phyloP scores from a whole-genome alignment of 1,139 yeast species.

The Candida sp. region DNA sequence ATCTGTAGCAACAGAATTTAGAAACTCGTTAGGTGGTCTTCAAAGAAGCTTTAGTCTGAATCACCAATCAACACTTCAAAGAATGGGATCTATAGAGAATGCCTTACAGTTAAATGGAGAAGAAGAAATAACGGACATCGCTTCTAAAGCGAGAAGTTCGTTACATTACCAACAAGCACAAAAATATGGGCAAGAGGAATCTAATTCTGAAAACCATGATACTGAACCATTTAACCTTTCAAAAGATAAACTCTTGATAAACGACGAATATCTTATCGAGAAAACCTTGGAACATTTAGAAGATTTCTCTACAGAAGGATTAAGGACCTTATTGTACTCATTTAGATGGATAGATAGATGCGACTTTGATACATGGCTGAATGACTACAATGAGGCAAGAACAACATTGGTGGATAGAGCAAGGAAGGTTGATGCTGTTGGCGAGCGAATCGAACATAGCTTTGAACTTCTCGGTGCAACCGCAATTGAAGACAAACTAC shows the following conservation, averaged over 20 bases:
- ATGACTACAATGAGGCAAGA: constrained; percentile 69
- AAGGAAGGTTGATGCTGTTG: constrained; percentile 64
- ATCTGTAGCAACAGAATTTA: constrained; percentile 20
- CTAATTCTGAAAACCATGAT: not conserved
- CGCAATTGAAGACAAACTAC: constrained; percentile 96
- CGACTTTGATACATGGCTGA: constrained; percentile 66
- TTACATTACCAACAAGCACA: constrained; percentile 59
- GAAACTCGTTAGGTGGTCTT: constrained; percentile 26
- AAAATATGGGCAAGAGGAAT: constrained; percentile 42
- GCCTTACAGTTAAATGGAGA: constrained; percentile 51
- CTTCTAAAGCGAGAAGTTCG: constrained; percentile 58
- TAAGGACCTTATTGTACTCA: constrained; percentile 83
- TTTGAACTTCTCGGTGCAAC: constrained; percentile 85
- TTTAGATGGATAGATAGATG: constrained; percentile 63
- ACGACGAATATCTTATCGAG: constrained; percentile 78
- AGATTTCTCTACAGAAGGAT: constrained; percentile 91
- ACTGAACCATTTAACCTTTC: constrained; percentile 37
- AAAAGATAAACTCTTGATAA: constrained; percentile 58
- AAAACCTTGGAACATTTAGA: constrained; percentile 87
- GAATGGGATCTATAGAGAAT: constrained; percentile 52
- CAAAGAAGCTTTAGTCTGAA: constrained; percentile 28
- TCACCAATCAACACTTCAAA: constrained; percentile 10
- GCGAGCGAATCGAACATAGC: constrained; percentile 65
- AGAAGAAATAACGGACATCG: constrained; percentile 58
- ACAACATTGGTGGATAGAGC: constrained; percentile 70